Evolutionary conservation across 495 filamentous ascomycete species (phyloP), one percentile per base, ranked within the genome.

Genomic region (Daldinia caldariorum): DNA sequence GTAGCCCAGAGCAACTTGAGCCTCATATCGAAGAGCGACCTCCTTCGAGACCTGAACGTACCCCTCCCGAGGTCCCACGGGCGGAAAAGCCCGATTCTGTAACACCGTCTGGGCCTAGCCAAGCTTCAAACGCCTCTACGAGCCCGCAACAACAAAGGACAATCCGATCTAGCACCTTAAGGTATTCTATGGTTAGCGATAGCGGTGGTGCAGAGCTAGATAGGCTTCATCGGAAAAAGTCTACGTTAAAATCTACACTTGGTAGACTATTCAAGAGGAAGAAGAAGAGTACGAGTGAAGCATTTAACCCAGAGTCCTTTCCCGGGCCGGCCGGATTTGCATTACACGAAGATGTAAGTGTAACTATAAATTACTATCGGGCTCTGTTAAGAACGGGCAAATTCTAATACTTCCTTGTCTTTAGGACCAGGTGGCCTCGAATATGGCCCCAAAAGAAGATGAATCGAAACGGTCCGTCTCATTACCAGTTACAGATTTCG

Each of bases 401-500:
- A 7, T 1, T 32, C 56, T 72, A 58, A 67, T 26, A 31, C 37
- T 22, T 7, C 14, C 12, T 20, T 38, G 10, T 66, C 12, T 8
- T 8, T 53, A 87, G 85, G 84, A 84, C 58, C 79, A 80, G 1
- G 74, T 75, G 14, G 78, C 80, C n/a, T 67, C 82, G 9, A 75
- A 69, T 35, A 75, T 75, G 49, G 51, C 29, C 14, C 65, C 71
- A 7, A 76, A 71, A 14, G 73, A 80, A 54, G 69, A 31, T 55
- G 79, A 79, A 10, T 74, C 81, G 5, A 80, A 84, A 63, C 82
- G 84, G 37, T 85, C 85, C 2, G 81, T 78, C 2, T 86, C 85
- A 3, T 63, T 85, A 9, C 85, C 85, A 29, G 79, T 88, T 62
- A 86, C 80, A 53, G 85, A 88, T 72, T 83, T 79, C 26, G 81